phyloP scores from a whole-genome alignment of 2,329 filamentous ascomycete genomes.

The Diaporthe caulivora region DNA sequence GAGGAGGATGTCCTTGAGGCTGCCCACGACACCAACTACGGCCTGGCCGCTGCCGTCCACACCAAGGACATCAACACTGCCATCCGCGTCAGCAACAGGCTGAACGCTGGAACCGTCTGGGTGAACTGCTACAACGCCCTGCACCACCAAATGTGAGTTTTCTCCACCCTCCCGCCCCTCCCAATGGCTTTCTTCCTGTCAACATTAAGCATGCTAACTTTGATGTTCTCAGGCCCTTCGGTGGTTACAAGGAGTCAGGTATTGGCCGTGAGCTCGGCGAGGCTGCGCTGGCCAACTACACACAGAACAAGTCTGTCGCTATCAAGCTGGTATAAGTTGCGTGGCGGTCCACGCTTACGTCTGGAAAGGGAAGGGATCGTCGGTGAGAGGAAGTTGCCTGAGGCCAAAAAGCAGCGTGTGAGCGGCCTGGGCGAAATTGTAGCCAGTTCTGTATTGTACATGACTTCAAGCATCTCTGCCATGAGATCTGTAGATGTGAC shows the following conservation, averaged over 20 bases:
- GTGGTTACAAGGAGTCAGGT: conserved; percentile 83
- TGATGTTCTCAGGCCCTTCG: conserved; percentile 60
- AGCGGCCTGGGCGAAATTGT: background rate
- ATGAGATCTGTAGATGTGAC: background rate
- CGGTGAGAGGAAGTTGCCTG: conserved; percentile 6
- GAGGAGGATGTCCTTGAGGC: conserved; percentile 82
- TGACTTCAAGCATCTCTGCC: background rate
- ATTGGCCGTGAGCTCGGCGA: conserved; percentile 83
- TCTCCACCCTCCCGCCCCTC: too few relatives aligned
- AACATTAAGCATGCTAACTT: conserved; percentile 12
- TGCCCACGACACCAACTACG: conserved; percentile 83
- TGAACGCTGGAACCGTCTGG: conserved; percentile 78
- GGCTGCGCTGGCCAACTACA: conserved; percentile 76
- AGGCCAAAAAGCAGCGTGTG: background rate
- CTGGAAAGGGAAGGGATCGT: background rate
- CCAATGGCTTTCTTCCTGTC: background rate
- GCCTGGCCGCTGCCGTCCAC: conserved; percentile 86
- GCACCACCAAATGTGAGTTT: conserved; percentile 51
- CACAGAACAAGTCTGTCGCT: conserved; percentile 67
- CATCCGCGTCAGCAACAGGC: conserved; percentile 79
- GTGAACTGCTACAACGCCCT: conserved; percentile 55
- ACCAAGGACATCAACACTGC: conserved; percentile 86
- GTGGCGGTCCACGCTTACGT: background rate
- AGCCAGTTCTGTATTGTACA: conserved; percentile 14
- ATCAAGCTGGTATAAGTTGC: conserved; percentile 33